Base-by-base conservation (phyloP, 306 rosid species). In the Castanopsis chinensis region DNA sequence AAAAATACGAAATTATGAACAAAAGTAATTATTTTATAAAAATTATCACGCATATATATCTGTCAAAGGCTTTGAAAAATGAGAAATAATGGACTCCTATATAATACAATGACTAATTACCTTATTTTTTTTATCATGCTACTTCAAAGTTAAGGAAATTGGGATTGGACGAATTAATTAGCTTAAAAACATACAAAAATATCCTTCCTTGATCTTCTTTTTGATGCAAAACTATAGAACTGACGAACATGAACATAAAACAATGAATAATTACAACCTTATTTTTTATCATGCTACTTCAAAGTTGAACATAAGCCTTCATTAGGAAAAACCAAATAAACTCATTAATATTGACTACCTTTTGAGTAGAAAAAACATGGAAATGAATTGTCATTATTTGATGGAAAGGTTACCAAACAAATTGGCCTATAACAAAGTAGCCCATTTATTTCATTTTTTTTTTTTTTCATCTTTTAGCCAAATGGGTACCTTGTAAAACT, bases 401-500 rank as follows among this genome's bases (percentile, higher is more conserved):
- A 49, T 49, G 53, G 53, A 13, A 23, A 11, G 25, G 17, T 59
- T 23, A 59, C 2, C 13, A 23, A 67, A 67, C 15, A 33, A 19
- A 68, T 10, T 68, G 72, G 72, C 52, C 15, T 35, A 33, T 4
- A 33, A 35, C 51, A 67, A 67, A 67, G 72, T 8, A 35, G 20
- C 18, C 72, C 27, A 18, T 15, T 19, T 67, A 67, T 18, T 33
- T 35, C 56, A 69, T n/a, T 56, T 25, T 71, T 20, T 23, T 70
- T n/a, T 14, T 71, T 19, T 20, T 20, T 0, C 71, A 56, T 9
- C 25, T 67, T 63, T 6, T 33, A 35, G 68, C 57, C 70, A 80
- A 82, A 69, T 19, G 61, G 58, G 59, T 49, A 60, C 4, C 23
- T 27, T 37, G 69, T 32, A 63, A 85, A 51, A 35, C 57, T 23